These are phyloP conservation scores for Calonectria pteridis DNA, from an alignment of 2,329 filamentous ascomycete genomes.

Conservation along the genomic window DNA sequence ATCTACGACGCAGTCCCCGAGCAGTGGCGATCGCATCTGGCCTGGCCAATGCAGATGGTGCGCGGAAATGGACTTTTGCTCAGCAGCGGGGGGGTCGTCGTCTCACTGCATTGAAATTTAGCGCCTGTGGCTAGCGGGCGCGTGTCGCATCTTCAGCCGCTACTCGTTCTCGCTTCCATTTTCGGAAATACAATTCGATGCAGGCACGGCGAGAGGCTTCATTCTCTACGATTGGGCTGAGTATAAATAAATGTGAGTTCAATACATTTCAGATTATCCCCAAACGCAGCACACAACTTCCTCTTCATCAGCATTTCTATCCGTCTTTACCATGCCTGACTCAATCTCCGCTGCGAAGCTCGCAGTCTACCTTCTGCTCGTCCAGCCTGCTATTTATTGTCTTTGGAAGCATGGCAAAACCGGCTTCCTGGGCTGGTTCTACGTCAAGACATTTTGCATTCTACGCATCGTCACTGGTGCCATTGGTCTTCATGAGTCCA, in stretches of 20 bases:
- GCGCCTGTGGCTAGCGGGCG: background rate
- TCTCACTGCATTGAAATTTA: background rate
- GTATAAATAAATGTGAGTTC: background rate
- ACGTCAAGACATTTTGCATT: constrained; percentile 19
- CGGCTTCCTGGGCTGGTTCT: constrained; percentile 27
- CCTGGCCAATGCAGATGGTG: constrained; percentile 18
- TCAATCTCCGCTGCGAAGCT: constrained; percentile 21
- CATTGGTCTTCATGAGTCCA: constrained; percentile 10
- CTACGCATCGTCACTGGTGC: constrained; percentile 23
- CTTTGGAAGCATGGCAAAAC: constrained; percentile 27
- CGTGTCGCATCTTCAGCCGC: background rate
- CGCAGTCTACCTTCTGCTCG: constrained; percentile 16
- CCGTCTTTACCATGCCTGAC: constrained; percentile 20
- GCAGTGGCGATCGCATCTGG: constrained; percentile 22
- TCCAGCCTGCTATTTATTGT: constrained; percentile 20
- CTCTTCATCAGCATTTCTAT: background rate
- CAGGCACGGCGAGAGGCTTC: background rate
- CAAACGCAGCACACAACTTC: background rate
- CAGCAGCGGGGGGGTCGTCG: background rate
- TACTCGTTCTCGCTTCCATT: constrained; percentile 22
- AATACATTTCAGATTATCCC: background rate
- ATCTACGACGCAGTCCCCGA: constrained; percentile 24
- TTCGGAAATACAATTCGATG: background rate
- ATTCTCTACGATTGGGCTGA: background rate
- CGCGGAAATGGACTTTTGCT: background rate